These are phyloP conservation scores for Alopecurus myosuroides DNA, from an alignment of 176 grass and related monocot species.

Conservation along the genomic window DNA sequence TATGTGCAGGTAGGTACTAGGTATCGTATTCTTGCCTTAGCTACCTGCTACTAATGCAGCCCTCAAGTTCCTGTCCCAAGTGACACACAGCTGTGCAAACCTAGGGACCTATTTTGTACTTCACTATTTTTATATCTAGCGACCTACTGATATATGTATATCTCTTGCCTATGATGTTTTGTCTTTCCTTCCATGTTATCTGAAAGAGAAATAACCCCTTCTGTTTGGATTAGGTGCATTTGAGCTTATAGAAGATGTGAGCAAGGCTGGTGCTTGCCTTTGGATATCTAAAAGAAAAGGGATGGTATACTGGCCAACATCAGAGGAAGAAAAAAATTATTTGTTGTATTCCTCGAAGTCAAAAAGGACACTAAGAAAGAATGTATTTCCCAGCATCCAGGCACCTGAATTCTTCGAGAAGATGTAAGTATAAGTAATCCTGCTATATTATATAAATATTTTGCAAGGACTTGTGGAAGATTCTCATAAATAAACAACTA, in stretches of 20 bases:
- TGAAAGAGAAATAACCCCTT: neutral
- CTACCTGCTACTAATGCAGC: neutral
- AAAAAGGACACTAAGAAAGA: constrained; percentile 42
- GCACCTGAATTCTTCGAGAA: constrained; percentile 69
- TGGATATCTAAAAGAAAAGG: constrained; percentile 82
- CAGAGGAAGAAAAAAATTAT: constrained; percentile 65
- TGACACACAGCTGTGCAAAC: neutral
- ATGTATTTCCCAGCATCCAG: constrained; percentile 42
- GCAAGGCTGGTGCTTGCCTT: constrained; percentile 81
- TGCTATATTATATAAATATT: neutral
- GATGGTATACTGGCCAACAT: constrained; percentile 83
- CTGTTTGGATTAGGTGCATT: constrained; percentile 51
- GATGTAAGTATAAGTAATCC: constrained; percentile 70
- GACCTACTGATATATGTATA: neutral
- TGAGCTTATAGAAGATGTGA: constrained; percentile 85
- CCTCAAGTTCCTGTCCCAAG: neutral
- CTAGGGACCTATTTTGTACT: neutral
- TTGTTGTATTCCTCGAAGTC: constrained; percentile 42
- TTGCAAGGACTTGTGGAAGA: neutral
- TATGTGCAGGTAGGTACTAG: neutral
- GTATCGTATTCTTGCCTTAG: neutral
- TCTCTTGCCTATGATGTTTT: neutral
- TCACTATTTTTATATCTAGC: neutral
- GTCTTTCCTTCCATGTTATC: constrained; percentile 1
- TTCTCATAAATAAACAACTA: neutral